Percentiles rank a stretch among this genome's conserved stretches.
Conservation (phyloP, 73 alveolate genomes). For the Urostyla sp. region DNA sequence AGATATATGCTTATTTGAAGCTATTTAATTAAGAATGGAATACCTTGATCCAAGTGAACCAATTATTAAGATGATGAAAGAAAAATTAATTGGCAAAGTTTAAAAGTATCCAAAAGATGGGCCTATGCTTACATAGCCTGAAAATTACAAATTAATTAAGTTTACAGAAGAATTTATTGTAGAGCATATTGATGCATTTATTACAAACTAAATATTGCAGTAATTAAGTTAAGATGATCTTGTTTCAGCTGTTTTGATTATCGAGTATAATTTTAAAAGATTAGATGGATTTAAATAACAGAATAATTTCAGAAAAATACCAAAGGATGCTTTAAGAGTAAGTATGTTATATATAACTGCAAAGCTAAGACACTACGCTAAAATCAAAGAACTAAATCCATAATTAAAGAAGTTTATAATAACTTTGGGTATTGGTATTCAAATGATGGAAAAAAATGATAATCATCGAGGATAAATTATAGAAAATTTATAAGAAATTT, state of each 20-base stretch:
- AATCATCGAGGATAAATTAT: background rate
- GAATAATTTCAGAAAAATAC: constrained; percentile 5
- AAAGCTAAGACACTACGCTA: background rate
- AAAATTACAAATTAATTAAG: constrained; percentile 4
- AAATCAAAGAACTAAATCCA: background rate
- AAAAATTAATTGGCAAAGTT: background rate
- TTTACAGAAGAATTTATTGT: background rate
- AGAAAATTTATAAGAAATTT: background rate
- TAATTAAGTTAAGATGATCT: background rate
- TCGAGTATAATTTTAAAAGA: background rate
- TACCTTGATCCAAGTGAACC: constrained; percentile 1
- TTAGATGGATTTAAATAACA: background rate
- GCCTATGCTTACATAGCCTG: background rate
- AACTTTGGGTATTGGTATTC: background rate
- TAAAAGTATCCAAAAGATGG: constrained; percentile 31
- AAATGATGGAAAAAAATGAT: background rate
- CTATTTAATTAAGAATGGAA: background rate
- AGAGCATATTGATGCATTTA: background rate
- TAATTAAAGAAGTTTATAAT: background rate
- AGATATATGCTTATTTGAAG: constrained; percentile 23
- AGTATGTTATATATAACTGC: background rate
- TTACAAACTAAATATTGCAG: background rate
- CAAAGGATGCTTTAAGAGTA: constrained; percentile 31
- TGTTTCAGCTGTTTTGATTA: background rate
- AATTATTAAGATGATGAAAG: constrained; percentile 8